Evolutionary conservation across 2,329 filamentous ascomycete genomes (phyloP).

Genomic region (Juglanconis juglandina): DNA sequence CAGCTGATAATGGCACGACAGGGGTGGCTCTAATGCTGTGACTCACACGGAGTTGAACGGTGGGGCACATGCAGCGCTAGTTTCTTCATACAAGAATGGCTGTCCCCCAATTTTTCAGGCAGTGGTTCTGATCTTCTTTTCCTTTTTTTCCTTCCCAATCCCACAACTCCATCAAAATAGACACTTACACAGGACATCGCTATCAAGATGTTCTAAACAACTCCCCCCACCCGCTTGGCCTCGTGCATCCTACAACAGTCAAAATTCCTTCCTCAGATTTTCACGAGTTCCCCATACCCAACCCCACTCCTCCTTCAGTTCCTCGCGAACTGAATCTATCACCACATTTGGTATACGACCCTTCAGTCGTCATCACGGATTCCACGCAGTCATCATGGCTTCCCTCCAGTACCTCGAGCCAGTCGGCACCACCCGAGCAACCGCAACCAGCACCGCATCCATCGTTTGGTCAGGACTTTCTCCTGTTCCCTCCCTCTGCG

Average conservation of each 20-base stretch:
- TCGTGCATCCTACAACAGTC: constrained; percentile 32
- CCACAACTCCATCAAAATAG: constrained; percentile 29
- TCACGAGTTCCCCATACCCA: constrained; percentile 28
- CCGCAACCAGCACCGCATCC: constrained; percentile 40
- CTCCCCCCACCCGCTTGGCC: constrained; percentile 31
- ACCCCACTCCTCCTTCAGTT: constrained; percentile 53
- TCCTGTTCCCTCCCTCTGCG: background rate
- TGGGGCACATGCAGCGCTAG: background rate
- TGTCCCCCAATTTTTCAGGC: constrained; percentile 25
- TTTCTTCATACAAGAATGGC: constrained; percentile 35
- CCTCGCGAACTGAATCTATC: constrained; percentile 62
- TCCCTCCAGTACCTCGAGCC: constrained; percentile 64
- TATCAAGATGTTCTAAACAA: constrained; percentile 59
- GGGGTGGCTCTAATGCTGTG: background rate
- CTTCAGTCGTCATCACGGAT: constrained; percentile 79
- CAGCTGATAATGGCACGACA: background rate
- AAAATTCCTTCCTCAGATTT: constrained; percentile 51
- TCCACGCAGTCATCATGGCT: constrained; percentile 72
- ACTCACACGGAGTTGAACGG: constrained; percentile 2
- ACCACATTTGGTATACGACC: constrained; percentile 63
- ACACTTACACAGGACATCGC: constrained; percentile 34
- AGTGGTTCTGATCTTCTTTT: constrained; percentile 16
- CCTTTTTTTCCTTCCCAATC: constrained; percentile 34
- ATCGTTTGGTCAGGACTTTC: constrained; percentile 2
- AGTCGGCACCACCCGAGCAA: constrained; percentile 60